Base-by-base conservation (phyloP, 73 alveolate genomes). In the Paramecium octaurelia region DNA sequence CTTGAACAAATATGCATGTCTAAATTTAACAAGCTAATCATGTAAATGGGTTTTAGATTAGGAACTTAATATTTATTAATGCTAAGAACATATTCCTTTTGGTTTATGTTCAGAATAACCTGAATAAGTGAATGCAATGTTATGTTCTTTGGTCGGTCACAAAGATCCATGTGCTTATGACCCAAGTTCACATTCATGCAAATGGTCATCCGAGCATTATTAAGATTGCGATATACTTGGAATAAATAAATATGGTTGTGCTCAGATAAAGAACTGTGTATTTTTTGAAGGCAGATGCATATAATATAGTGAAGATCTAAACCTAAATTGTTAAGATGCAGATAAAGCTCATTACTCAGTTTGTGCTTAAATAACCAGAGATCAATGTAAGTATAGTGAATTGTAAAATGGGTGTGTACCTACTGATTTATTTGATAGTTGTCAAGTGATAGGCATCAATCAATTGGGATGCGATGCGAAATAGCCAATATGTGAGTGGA, bases 91-190 rank as follows among this genome's bases (percentile, higher is more conserved):
- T 46, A 23, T 1, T 10, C 91, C 91, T 9, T 44, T 11, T 80
- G 44, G 44, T 24, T 21, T 35, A 43, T 80, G 91, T 80, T 27
- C 48, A 3, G 46, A 23, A 8, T 24, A 38, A 14, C 91, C 91
- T 11, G 2, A 59, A 23, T 7, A 21, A 3, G 91, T 80, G 8
- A 80, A 80, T 48, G 24, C 71, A 23, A 3, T 80, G 18, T 29
- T 80, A 31, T 80, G 91, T 80, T 44, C 76, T 6, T 80, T 24
- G 29, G 91, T 46, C 10, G 91, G 48, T 8, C 6, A 54, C 8
- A 21, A 44, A 0, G 91, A 80, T 80, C 48, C 91, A 44, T 80
- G 91, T 24, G 35, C n/a, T 10, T 80, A 80, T 80, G 24, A 80
- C 46, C 8, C 11, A 23, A 29, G 1, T 16, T 24, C 8, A 8